Evolutionary conservation across 2,329 filamentous ascomycete genomes (phyloP), one percentile per base, ranked within the genome.

Genomic region (Botrytis byssoidea): DNA sequence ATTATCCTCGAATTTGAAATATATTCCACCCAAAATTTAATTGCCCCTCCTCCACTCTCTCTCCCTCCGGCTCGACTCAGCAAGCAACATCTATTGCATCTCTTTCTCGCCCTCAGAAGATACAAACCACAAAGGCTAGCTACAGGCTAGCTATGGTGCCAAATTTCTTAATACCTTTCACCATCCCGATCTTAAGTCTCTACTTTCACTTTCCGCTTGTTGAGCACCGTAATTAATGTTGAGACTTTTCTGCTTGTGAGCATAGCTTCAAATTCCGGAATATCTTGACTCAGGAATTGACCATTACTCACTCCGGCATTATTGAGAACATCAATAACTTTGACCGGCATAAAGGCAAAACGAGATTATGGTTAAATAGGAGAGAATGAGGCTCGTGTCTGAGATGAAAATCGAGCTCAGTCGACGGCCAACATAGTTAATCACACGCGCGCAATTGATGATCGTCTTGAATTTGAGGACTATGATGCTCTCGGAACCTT

Each of bases 301-400:
- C 25, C 12, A 6, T n/a, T 6, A 1, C 0, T 55, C 12, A 55
- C 48, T 6, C 25, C 12, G 14, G 12, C 12, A n/a, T 29, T 29
- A 16, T 16, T 7, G 1, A 16, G 0, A 29, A n/a, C 12, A 25
- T 25, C 1, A 14, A 55, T 16, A n/a, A 5, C 6, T 5, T 29
- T 55, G 48, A 16, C 5, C 12, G 12, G 14, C 12, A n/a, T 29
- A n/a, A 16, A n/a, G 1, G 14, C 12, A 55, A 25, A 16, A n/a
- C 25, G 48, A 29, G 48, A 12, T 12, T 2, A 7, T 29, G 51
- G 51, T 29, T 8, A n/a, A 55, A 7, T 55, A 4, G 14, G 10
- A 29, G 25, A 55, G 25, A 55, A 29, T 55, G 51, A 55, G n/a
- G 1, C 4, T 29, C 14, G 25, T 55, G 25, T 29, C 5, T 8